Evolutionary conservation across 495 filamentous ascomycete genomes (phyloP).

Genomic region (Penicillium egyptiacum): DNA sequence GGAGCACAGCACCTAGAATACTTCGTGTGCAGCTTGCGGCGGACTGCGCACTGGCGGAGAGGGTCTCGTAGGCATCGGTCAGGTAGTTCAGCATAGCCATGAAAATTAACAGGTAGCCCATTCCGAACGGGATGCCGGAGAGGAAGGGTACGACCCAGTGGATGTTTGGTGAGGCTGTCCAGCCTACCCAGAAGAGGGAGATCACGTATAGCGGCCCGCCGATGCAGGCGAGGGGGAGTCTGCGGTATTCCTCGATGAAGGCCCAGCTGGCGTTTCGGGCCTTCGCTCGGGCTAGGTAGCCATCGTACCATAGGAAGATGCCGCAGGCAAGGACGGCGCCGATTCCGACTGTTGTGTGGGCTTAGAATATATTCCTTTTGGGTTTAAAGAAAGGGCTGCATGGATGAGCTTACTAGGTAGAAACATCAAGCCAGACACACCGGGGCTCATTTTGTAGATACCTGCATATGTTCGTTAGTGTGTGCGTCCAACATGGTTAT

Average conservation of each 20-base stretch:
- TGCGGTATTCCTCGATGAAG: slow-evolving; percentile 40
- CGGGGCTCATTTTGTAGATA: slow-evolving; percentile 40
- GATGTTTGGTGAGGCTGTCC: slow-evolving; percentile 37
- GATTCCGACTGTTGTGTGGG: slow-evolving; percentile 30
- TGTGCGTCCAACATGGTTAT: not conserved
- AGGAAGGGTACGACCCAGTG: slow-evolving; percentile 44
- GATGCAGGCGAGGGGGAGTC: slow-evolving; percentile 42
- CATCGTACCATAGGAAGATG: slow-evolving; percentile 43
- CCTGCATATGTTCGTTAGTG: slow-evolving; percentile 15
- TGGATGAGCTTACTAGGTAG: slow-evolving; percentile 32
- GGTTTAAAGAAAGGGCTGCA: not conserved
- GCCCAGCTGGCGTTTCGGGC: slow-evolving; percentile 38
- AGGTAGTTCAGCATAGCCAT: slow-evolving; percentile 51
- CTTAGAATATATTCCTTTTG: not conserved
- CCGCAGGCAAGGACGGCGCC: slow-evolving; percentile 34
- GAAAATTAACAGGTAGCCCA: slow-evolving; percentile 45
- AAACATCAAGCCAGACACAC: slow-evolving; percentile 35
- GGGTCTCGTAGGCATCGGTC: slow-evolving; percentile 46
- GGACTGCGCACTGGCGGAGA: slow-evolving; percentile 45
- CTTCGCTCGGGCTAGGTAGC: slow-evolving; percentile 37
- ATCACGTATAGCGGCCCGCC: slow-evolving; percentile 42
- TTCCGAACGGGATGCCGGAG: slow-evolving; percentile 41
- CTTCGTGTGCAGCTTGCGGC: slow-evolving; percentile 43
- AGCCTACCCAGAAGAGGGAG: slow-evolving; percentile 43
- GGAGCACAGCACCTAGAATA: slow-evolving; percentile 42